These are phyloP conservation scores for Boechera stricta DNA, from an alignment of 345 rosid genomes.

Conservation along the genomic window DNA sequence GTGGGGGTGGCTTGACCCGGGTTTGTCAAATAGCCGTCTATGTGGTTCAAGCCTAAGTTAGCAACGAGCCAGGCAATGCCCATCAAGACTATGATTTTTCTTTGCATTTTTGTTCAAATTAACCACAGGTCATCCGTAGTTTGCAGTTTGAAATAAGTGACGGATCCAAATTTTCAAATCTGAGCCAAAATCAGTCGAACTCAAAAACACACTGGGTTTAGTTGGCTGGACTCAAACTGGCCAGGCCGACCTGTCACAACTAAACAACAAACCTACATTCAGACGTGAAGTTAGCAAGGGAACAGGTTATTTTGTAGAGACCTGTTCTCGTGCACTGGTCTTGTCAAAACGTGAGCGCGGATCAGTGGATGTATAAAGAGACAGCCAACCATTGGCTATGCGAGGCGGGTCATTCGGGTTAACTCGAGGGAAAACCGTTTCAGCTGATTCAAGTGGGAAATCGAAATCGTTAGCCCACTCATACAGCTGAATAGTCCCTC, in stretches of 20 bases:
- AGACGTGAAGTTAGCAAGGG: slow-evolving; percentile 1
- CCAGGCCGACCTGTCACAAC: background rate
- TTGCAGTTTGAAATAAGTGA: background rate
- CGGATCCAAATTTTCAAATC: background rate
- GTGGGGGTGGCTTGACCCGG: background rate
- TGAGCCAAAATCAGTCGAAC: background rate
- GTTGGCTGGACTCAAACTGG: background rate
- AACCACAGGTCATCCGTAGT: background rate
- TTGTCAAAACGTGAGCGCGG: slow-evolving; percentile 42
- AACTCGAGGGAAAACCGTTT: slow-evolving; percentile 37
- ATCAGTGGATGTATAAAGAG: slow-evolving; percentile 47
- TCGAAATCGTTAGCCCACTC: slow-evolving; percentile 49
- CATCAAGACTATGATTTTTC: background rate
- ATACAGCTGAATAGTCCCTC: slow-evolving; percentile 49
- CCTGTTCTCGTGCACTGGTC: slow-evolving; percentile 57
- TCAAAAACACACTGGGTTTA: background rate
- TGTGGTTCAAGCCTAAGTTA: slow-evolving; percentile 2
- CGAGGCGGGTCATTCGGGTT: slow-evolving; percentile 28
- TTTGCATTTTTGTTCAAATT: too few species aligned
- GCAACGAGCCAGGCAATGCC: background rate
- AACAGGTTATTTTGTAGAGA: background rate
- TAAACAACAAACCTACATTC: background rate
- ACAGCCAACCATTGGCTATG: slow-evolving; percentile 49
- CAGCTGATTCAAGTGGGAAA: slow-evolving; percentile 47
- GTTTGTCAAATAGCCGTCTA: background rate